Evolutionary conservation across 164 flowering plant genomes (phyloP).

Genomic region (Vitis rotundifolia): DNA sequence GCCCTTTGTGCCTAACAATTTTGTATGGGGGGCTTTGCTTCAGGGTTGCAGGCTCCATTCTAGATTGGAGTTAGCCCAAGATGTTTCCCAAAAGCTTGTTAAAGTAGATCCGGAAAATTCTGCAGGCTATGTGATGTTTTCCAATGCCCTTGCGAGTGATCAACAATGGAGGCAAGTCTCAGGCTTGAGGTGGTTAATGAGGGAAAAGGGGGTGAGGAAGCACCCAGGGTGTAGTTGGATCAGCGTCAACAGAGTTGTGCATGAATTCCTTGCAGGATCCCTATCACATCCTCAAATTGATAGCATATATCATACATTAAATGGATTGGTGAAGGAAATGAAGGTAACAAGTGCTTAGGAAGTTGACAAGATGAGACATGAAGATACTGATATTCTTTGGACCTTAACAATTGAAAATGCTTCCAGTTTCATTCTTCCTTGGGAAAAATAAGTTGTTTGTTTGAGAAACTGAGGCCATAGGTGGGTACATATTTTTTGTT

Average conservation of each 20-base stretch:
- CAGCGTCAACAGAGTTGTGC: slow-evolving; percentile 41
- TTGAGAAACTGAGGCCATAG: not conserved
- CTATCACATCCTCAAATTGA: slow-evolving; percentile 29
- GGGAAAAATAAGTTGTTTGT: too few species aligned
- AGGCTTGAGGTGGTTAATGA: slow-evolving; percentile 41
- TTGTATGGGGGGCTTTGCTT: slow-evolving; percentile 73
- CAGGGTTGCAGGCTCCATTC: slow-evolving; percentile 59
- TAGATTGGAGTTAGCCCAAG: slow-evolving; percentile 36
- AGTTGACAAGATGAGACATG: not conserved
- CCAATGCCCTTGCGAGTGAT: slow-evolving; percentile 57
- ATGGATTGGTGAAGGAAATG: slow-evolving; percentile 29
- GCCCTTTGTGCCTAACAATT: slow-evolving; percentile 57
- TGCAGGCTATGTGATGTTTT: slow-evolving; percentile 63
- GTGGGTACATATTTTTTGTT: too few species aligned
- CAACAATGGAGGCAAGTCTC: slow-evolving; percentile 47
- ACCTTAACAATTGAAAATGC: too few species aligned
- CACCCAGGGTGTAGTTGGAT: slow-evolving; percentile 57
- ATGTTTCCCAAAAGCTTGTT: slow-evolving; percentile 44
- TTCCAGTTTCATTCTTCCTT: too few species aligned
- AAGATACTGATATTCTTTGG: not conserved
- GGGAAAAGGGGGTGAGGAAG: slow-evolving; percentile 38
- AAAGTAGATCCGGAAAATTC: slow-evolving; percentile 50
- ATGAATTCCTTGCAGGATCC: slow-evolving; percentile 55
- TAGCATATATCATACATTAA: slow-evolving; percentile 15
- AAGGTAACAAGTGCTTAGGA: slow-evolving; percentile 12